These are phyloP conservation scores for Aspergillus pseudotamarii DNA, from an alignment of 2,329 filamentous ascomycete species.

Conservation along the genomic window DNA sequence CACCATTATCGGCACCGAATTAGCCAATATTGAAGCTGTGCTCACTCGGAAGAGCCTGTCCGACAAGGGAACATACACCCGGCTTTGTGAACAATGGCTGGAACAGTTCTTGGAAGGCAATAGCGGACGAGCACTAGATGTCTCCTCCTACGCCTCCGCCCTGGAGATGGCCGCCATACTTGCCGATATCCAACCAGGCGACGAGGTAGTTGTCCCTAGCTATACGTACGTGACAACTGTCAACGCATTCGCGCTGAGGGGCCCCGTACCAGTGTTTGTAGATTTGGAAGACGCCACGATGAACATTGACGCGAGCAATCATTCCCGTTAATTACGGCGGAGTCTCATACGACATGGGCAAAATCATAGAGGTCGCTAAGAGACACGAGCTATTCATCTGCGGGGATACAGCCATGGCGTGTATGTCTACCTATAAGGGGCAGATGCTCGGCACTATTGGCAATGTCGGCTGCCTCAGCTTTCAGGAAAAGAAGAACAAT, in stretches of 20 bases:
- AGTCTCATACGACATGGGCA: constrained; percentile 19
- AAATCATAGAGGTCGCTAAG: constrained; percentile 11
- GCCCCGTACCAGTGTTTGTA: constrained; percentile 16
- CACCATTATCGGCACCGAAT: constrained; percentile 8
- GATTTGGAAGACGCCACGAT: constrained; percentile 18
- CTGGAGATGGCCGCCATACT: constrained; percentile 18
- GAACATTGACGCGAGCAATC: constrained; percentile 17
- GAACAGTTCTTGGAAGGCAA: constrained; percentile 1
- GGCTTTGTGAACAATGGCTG: constrained; percentile 17
- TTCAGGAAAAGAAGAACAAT: constrained; percentile 22
- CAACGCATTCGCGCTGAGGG: constrained; percentile 19
- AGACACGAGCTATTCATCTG: constrained; percentile 13
- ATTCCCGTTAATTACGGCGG: constrained; percentile 21
- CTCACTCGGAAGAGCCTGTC: constrained; percentile 4
- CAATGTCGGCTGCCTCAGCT: constrained; percentile 20
- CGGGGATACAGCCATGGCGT: constrained; percentile 20
- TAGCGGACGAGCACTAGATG: constrained; percentile 7
- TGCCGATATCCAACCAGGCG: constrained; percentile 12
- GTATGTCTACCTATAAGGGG: constrained; percentile 13
- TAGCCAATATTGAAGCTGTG: constrained; percentile 8
- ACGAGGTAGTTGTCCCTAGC: constrained; percentile 21
- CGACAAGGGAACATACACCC: constrained; percentile 15
- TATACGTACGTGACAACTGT: constrained; percentile 20
- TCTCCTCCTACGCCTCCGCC: constrained; percentile 18
- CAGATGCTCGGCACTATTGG: constrained; percentile 20